These are phyloP conservation scores for Cylindrodendrum hubeiense DNA, from an alignment of 2,329 filamentous ascomycete species.

Conservation along the genomic window DNA sequence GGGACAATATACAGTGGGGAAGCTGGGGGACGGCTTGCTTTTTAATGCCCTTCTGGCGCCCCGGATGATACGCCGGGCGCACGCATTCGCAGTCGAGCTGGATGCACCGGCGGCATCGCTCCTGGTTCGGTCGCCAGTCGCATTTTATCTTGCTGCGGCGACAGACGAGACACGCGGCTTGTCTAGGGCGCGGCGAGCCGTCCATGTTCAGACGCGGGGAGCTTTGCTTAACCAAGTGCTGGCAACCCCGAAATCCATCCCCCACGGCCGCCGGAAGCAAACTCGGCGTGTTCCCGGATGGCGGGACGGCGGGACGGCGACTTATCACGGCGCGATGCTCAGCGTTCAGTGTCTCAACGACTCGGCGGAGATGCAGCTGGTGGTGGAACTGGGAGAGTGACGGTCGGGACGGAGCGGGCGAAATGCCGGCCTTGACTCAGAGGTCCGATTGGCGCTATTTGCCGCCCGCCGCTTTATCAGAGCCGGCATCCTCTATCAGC, in stretches of 20 bases:
- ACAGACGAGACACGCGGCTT: conserved; percentile 73
- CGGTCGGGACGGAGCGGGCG: background rate
- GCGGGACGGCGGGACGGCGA: too few species aligned
- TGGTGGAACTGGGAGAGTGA: background rate
- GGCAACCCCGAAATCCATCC: too few species aligned
- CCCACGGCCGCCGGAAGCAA: too few species aligned
- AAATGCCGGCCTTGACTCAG: conserved; percentile 15
- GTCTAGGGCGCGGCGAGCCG: conserved; percentile 46
- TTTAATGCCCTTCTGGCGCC: conserved; percentile 81
- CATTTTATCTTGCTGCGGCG: conserved; percentile 78
- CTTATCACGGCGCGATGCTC: too few species aligned
- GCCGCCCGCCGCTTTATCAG: background rate
- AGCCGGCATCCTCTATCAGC: background rate
- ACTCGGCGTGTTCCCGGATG: too few species aligned
- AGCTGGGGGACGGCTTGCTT: conserved; percentile 68
- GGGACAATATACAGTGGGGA: background rate
- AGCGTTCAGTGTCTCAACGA: background rate
- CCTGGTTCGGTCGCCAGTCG: conserved; percentile 64
- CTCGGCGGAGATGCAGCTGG: background rate
- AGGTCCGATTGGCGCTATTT: conserved; percentile 8
- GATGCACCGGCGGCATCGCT: conserved; percentile 71
- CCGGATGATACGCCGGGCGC: conserved; percentile 79
- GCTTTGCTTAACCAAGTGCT: too few species aligned
- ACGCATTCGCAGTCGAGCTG: conserved; percentile 72
- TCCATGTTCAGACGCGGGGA: conserved; percentile 17